A percentile compares a stretch with the other conserved stretches of the same genome.
These are phyloP conservation scores for Mycena capillaripes DNA, from an alignment of 768 basidiomycete species.

Conservation along the genomic window DNA sequence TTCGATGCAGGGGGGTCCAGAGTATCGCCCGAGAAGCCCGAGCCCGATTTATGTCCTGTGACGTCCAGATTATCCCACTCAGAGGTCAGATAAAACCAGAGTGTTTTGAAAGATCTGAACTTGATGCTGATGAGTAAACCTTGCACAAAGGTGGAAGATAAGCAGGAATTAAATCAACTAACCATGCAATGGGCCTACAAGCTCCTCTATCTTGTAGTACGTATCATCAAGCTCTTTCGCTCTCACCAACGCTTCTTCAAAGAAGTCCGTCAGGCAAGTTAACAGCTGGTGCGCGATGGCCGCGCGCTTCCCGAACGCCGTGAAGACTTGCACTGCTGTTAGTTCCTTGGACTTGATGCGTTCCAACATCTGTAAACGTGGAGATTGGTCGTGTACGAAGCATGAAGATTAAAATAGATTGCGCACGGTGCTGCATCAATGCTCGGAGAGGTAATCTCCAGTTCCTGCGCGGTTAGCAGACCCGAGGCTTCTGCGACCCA, in stretches of 20 bases:
- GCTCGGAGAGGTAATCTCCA: constrained; percentile 43
- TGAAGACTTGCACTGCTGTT: constrained; percentile 55
- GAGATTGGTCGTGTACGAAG: neutral
- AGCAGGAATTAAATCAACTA: constrained; percentile 29
- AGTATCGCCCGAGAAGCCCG: constrained; percentile 47
- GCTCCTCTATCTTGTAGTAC: constrained; percentile 51
- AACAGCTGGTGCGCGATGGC: constrained; percentile 64
- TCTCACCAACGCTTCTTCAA: constrained; percentile 54
- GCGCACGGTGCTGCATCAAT: neutral
- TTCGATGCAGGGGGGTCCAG: constrained; percentile 17
- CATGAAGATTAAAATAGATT: too few species aligned
- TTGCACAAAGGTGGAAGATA: neutral
- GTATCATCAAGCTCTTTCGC: constrained; percentile 58
- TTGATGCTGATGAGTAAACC: constrained; percentile 54
- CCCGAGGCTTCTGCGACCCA: constrained; percentile 47
- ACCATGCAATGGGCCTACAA: constrained; percentile 59
- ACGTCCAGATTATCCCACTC: constrained; percentile 54
- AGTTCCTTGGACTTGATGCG: constrained; percentile 45
- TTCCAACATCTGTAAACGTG: constrained; percentile 19
- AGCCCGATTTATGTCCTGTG: constrained; percentile 56
- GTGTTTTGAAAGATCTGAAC: constrained; percentile 41
- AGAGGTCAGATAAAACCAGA: constrained; percentile 40
- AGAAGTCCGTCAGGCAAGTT: constrained; percentile 57
- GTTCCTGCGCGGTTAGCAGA: constrained; percentile 46
- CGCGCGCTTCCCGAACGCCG: constrained; percentile 63